Evolutionary conservation across 352 stramenopile genomes (phyloP), one percentile per base, ranked within the genome.

Genomic region (Phytophthora lateralis): DNA sequence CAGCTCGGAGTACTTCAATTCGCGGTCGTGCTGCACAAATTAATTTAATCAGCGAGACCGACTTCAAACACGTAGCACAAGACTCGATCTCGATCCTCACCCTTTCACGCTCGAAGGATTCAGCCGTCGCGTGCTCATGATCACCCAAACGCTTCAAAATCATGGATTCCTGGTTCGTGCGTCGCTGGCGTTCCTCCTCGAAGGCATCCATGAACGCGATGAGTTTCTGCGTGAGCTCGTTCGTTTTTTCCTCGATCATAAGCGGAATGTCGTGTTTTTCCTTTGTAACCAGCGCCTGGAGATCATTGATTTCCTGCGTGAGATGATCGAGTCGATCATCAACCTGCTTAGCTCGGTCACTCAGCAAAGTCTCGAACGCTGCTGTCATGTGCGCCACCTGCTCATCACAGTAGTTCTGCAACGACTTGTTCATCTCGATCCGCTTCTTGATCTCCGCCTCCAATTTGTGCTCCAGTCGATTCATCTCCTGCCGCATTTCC

Each of bases 341-440:
- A 17, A 97, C 79, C 49, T 91, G 80, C 35, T 78, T 78, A 10
- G 85, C 80, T 24, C 90, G 91, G 14, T 91, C 76, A 44, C 91
- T 74, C 6, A 98, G 72, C 58, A 97, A 65, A 21, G 73, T 44
- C 54, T 95, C 76, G 26, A 98, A 95, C 6, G 74, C 73, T 41
- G 71, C 42, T 41, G 91, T 93, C 85, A 98, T 94, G 32, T 85
- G 59, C 4, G 80, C 66, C 14, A 98, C 89, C 64, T 96, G 88
- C 66, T 96, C 82, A 46, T 93, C 90, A 58, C 91, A 97, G 46
- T 92, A 90, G 46, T 89, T 88, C 61, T 98, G 85, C 18, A 98
- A 69, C 52, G 82, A 91, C 59, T 97, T 96, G 66, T 96, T 98
- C 73, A 97, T 97, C 72, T 98, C 91, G 21, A 98, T 81, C n/a